phyloP scores from a whole-genome alignment of 1,284 basidiomycete genomes.

The Phellinidium pouzarii region DNA sequence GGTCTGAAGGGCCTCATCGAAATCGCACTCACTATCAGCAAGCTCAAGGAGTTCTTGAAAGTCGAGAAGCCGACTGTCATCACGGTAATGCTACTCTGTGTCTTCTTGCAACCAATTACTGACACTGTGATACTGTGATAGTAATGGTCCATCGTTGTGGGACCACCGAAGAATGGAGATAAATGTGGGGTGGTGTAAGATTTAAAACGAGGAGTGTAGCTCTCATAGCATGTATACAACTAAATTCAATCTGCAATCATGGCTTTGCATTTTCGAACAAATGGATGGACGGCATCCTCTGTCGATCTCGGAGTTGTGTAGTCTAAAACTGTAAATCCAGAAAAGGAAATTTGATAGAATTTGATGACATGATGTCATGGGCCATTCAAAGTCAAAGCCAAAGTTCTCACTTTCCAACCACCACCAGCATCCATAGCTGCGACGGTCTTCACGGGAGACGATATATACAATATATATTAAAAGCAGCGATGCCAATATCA shows the following conservation, averaged over 20 bases:
- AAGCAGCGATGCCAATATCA: constrained; percentile 46
- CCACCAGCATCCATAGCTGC: background rate
- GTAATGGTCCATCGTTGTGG: background rate
- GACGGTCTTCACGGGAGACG: background rate
- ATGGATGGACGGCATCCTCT: background rate
- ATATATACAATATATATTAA: background rate
- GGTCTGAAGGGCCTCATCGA: constrained; percentile 95
- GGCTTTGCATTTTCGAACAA: background rate
- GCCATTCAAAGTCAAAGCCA: background rate
- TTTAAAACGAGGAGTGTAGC: background rate
- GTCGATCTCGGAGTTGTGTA: background rate
- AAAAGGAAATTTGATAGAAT: background rate
- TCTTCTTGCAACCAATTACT: background rate
- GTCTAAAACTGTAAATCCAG: background rate
- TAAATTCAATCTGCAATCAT: background rate
- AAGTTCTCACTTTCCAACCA: background rate
- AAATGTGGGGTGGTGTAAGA: background rate
- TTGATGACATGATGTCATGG: background rate
- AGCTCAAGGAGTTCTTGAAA: constrained; percentile 81
- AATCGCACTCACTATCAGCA: constrained; percentile 80
- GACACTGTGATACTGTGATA: no score
- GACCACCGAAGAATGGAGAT: background rate
- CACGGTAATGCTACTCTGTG: constrained; percentile 52
- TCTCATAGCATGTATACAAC: background rate
- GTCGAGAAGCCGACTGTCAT: constrained; percentile 93